phyloP scores from a whole-genome alignment of 2,329 filamentous ascomycete genomes.

The Didymella keratinophila region DNA sequence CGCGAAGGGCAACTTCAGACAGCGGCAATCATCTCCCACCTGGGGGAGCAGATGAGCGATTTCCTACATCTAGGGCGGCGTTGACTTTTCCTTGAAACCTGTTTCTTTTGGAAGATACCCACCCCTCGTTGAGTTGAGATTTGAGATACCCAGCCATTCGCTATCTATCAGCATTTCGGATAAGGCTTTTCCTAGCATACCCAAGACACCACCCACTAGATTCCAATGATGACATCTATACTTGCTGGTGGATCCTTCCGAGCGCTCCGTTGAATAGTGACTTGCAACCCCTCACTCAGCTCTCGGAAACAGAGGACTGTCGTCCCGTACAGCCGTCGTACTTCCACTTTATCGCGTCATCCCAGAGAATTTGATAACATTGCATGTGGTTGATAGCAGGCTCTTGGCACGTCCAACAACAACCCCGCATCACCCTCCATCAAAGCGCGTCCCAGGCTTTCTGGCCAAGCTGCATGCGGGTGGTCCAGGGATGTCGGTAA shows the following conservation, averaged over 20 bases:
- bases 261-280: constrained; percentile 7
- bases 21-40: constrained; percentile 47
- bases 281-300: constrained; percentile 12
- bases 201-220: constrained; percentile 10
- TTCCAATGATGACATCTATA: constrained; percentile 19
- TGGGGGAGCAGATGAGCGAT: constrained; percentile 46
- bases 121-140: constrained; percentile 39
- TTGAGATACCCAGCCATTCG: constrained; percentile 34
- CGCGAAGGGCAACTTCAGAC: constrained; percentile 50
- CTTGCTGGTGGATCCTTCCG: constrained; percentile 12
- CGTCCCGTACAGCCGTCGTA: constrained; percentile 15
- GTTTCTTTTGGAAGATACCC: constrained; percentile 37
- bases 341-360: constrained; percentile 22
- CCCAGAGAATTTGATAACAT: constrained; percentile 17
- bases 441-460: constrained; percentile 17
- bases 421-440: constrained; percentile 18
- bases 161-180: constrained; percentile 33
- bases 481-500: constrained; percentile 11
- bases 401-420: constrained; percentile 15
- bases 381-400: constrained; percentile 21
- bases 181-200: constrained; percentile 15
- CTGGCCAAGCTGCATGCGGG: constrained; percentile 19
- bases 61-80: constrained; percentile 18
- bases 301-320: constrained; percentile 1
- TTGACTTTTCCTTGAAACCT: constrained; percentile 23